Conservation (phyloP, 805 yeast species). For the Lipomyces spencermartinsiae region DNA sequence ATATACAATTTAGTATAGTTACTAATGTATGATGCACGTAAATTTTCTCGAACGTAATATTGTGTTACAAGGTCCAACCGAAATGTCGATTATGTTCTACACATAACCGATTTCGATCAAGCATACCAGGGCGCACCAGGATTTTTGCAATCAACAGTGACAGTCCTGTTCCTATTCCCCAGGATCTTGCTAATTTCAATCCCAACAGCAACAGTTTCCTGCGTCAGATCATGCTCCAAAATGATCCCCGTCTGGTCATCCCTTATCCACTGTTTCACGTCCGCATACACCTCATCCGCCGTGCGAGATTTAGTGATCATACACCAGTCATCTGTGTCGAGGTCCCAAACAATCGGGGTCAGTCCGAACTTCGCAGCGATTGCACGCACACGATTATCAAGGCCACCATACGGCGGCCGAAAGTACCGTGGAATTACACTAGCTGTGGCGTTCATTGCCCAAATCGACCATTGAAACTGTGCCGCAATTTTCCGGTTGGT, state of each 20-base stretch:
- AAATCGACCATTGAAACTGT: slow-evolving; percentile 90
- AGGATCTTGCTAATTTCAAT: slow-evolving; percentile 61
- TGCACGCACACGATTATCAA: slow-evolving; percentile 82
- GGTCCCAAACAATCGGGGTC: slow-evolving; percentile 89
- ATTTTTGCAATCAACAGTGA: slow-evolving; percentile 31
- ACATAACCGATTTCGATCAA: neutral
- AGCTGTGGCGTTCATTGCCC: slow-evolving; percentile 98
- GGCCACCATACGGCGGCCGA: slow-evolving; percentile 95
- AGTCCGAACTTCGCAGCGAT: slow-evolving; percentile 85
- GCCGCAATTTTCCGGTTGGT: slow-evolving; percentile 83
- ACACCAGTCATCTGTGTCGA: slow-evolving; percentile 91
- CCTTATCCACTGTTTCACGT: slow-evolving; percentile 61
- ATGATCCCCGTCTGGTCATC: slow-evolving; percentile 61
- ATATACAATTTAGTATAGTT: neutral
- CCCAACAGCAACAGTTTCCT: slow-evolving; percentile 72
- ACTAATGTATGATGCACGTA: neutral
- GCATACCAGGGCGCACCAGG: slow-evolving; percentile 24
- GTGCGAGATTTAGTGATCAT: slow-evolving; percentile 58
- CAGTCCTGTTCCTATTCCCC: slow-evolving; percentile 46
- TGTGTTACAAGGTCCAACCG: neutral
- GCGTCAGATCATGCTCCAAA: slow-evolving; percentile 82
- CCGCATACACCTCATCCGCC: slow-evolving; percentile 59
- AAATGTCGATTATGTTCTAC: too few relatives aligned
- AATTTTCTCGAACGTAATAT: neutral
- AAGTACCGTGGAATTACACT: slow-evolving; percentile 88